Evolutionary conservation across 768 basidiomycete species (phyloP).

Genomic region (Russula griseocarnosa): DNA sequence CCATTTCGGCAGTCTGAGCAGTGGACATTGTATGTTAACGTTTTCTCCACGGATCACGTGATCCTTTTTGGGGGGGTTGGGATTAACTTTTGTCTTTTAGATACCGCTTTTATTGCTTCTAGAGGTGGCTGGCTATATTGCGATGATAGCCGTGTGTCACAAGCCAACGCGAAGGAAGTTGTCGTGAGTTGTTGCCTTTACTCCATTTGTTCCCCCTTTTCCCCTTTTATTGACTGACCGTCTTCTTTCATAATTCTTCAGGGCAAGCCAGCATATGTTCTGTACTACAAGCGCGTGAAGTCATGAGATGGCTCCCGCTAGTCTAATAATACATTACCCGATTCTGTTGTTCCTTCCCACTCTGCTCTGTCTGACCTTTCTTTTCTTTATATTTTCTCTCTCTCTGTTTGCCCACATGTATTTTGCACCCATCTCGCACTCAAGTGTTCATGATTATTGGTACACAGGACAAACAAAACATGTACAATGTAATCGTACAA

Average conservation of each 20-base stretch:
- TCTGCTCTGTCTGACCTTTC: slow-evolving; percentile 11
- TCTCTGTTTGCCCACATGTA: slow-evolving; percentile 24
- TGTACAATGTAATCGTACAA: slow-evolving; percentile 29
- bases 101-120: slow-evolving; percentile 89
- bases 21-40: slow-evolving; percentile 83
- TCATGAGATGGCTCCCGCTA: slow-evolving; percentile 10
- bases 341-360: background rate
- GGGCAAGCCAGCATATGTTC: slow-evolving; percentile 67
- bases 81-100: slow-evolving; percentile 39
- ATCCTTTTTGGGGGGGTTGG: background rate
- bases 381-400: background rate
- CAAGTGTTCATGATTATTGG: slow-evolving; percentile 28
- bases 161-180: slow-evolving; percentile 72
- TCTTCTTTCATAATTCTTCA: slow-evolving; percentile 34
- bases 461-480: slow-evolving; percentile 26
- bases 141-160: slow-evolving; percentile 84
- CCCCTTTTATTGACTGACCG: slow-evolving; percentile 28
- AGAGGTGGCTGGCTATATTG: slow-evolving; percentile 89
- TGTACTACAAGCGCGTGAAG: slow-evolving; percentile 66
- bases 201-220: background rate
- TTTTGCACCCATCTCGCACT: slow-evolving; percentile 24
- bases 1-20: slow-evolving; percentile 90
- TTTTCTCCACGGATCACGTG: background rate
- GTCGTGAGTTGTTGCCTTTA: slow-evolving; percentile 52
- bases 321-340: slow-evolving; percentile 5